A percentile compares a stretch with the other conserved stretches of the same genome.
Evolutionary conservation across 257 asterid species (phyloP).

Genomic region (Fraxinus quadrangulata): DNA sequence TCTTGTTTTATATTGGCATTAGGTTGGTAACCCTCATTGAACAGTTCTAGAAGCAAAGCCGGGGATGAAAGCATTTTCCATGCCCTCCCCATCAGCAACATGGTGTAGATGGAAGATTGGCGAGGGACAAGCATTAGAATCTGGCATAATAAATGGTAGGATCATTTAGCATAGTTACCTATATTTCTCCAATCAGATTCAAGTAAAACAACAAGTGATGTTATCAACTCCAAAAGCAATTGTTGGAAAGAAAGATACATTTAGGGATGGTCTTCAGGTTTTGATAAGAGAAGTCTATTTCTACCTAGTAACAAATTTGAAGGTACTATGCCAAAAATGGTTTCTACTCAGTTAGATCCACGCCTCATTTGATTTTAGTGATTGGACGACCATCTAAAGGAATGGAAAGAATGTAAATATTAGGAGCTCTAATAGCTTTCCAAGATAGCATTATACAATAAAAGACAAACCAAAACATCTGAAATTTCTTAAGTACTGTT

Average conservation of each 20-base stretch:
- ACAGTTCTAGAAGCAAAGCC: background rate
- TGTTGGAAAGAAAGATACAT: background rate
- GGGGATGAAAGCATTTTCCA: background rate
- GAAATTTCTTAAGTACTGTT: background rate
- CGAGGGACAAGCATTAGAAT: background rate
- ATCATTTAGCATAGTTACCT: background rate
- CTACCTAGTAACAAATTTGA: background rate
- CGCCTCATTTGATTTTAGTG: background rate
- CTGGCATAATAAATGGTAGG: background rate
- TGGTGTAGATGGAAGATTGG: background rate
- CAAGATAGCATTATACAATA: no score
- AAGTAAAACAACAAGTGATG: background rate
- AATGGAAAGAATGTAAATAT: no score
- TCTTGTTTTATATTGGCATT: background rate
- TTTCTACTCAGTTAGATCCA: background rate
- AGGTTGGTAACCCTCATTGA: background rate
- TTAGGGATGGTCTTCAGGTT: background rate
- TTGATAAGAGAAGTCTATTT: background rate
- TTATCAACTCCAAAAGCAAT: background rate
- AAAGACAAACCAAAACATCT: background rate
- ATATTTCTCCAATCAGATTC: background rate
- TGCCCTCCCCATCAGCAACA: background rate
- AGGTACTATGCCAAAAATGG: background rate
- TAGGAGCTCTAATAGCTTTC: no score
- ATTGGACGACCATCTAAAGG: background rate